Evolutionary conservation across 2,329 filamentous ascomycete genomes (phyloP).

Genomic region (Trichoderma aggressivum): DNA sequence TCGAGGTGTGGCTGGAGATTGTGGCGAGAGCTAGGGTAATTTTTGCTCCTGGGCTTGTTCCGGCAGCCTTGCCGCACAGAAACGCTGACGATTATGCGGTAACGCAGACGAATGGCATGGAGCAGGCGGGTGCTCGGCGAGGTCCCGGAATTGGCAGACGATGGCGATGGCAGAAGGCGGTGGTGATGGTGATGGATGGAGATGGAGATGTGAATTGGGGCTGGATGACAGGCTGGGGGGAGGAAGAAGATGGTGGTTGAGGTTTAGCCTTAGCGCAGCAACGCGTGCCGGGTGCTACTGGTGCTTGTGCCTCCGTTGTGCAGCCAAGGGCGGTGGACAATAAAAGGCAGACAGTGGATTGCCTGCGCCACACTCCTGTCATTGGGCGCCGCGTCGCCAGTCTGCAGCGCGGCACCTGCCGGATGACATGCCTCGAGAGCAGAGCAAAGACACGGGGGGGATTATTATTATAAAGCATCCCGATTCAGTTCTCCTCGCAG

Average conservation of each 20-base stretch:
- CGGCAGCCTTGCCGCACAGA: background rate
- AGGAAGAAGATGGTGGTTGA: conserved; percentile 17
- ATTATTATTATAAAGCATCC: background rate
- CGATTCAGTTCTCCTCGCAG: background rate
- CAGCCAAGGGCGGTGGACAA: conserved; percentile 12
- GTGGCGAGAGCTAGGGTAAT: conserved; percentile 42
- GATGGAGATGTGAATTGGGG: conserved; percentile 5
- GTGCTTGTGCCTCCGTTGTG: conserved; percentile 3
- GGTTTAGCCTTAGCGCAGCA: conserved; percentile 3
- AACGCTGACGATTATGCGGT: background rate
- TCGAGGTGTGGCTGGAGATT: conserved; percentile 42
- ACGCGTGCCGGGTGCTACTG: background rate
- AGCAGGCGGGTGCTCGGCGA: background rate
- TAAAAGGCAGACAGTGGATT: conserved; percentile 7
- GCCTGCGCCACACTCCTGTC: conserved; percentile 8
- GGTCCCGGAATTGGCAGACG: background rate
- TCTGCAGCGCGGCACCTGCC: conserved; percentile 4
- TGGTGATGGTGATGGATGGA: conserved; percentile 2
- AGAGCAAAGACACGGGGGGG: background rate
- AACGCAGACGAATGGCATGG: conserved; percentile 1
- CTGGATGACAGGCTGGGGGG: conserved; percentile 19
- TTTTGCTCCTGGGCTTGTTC: conserved; percentile 13
- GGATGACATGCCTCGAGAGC: conserved; percentile 7
- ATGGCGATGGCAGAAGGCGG: conserved; percentile 8
- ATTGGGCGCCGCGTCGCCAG: conserved; percentile 5